phyloP scores from a whole-genome alignment of 768 basidiomycete species.

The Gymnopilus junonius region DNA sequence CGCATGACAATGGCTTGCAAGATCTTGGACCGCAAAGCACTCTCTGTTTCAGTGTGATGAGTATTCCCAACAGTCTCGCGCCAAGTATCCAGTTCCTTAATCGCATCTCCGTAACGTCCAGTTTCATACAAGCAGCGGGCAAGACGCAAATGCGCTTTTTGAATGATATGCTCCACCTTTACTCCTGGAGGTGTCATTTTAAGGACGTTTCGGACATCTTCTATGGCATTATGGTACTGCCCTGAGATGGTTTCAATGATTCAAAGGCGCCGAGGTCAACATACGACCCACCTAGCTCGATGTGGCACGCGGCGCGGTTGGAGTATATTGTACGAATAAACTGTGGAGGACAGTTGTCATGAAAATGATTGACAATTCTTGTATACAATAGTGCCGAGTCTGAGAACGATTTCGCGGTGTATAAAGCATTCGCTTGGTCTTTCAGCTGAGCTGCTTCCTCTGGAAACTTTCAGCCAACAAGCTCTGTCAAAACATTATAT shows the following conservation, averaged over 20 bases:
- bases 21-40: constrained; percentile 7
- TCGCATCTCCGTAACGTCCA: constrained; percentile 15
- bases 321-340: constrained; percentile 11
- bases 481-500: no score
- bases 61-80: constrained; percentile 4
- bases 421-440: constrained; percentile 14
- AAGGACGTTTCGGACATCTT: constrained; percentile 13
- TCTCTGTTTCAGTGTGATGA: background rate
- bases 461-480: background rate
- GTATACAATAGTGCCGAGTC: constrained; percentile 12
- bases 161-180: background rate
- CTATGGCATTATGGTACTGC: constrained; percentile 11
- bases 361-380: constrained; percentile 10
- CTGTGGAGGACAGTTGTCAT: background rate
- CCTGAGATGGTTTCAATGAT: constrained; percentile 1
- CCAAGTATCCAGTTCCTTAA: constrained; percentile 14
- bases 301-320: constrained; percentile 18
- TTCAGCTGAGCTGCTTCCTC: constrained; percentile 8
- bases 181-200: background rate
- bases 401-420: constrained; percentile 6
- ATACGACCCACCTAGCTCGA: constrained; percentile 14
- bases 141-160: constrained; percentile 19
- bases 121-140: constrained; percentile 19
- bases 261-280: background rate
- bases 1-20: constrained; percentile 8